Evolutionary conservation across 768 basidiomycete species (phyloP).

Genomic region (Panus rudis): DNA sequence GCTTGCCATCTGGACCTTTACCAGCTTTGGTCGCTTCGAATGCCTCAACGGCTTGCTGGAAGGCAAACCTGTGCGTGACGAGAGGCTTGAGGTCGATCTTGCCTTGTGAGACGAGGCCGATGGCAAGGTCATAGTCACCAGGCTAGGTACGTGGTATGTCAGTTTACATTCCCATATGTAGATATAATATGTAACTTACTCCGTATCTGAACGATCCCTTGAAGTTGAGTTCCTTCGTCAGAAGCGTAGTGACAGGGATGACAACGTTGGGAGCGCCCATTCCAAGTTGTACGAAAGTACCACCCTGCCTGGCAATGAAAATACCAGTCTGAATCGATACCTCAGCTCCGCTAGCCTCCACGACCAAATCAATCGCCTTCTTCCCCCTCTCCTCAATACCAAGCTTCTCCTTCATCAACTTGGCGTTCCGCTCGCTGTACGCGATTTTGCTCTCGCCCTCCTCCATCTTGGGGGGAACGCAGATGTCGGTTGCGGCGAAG

Average conservation of each 20-base stretch:
- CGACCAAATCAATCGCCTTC: constrained; percentile 72
- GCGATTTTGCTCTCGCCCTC: constrained; percentile 60
- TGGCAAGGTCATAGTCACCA: constrained; percentile 80
- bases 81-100: constrained; percentile 83
- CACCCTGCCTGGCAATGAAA: constrained; percentile 68
- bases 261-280: constrained; percentile 76
- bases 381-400: constrained; percentile 66
- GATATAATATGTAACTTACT: constrained; percentile 31
- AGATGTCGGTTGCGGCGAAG: constrained; percentile 78
- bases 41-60: constrained; percentile 70
- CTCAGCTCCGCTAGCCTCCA: constrained; percentile 92
- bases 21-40: constrained; percentile 78
- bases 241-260: constrained; percentile 63
- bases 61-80: constrained; percentile 82
- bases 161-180: not conserved
- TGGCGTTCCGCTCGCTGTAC: constrained; percentile 70
- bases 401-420: constrained; percentile 55
- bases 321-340: constrained; percentile 85
- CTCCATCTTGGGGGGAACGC: constrained; percentile 51
- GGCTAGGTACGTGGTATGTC: constrained; percentile 36
- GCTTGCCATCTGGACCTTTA: constrained; percentile 80
- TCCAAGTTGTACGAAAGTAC: constrained; percentile 79
- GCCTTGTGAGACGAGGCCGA: constrained; percentile 75
- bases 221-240: constrained; percentile 72
- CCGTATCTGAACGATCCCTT: constrained; percentile 94